These are phyloP conservation scores for Suhomyces bribrorum DNA, from an alignment of 1,139 yeast species.

Conservation along the genomic window DNA sequence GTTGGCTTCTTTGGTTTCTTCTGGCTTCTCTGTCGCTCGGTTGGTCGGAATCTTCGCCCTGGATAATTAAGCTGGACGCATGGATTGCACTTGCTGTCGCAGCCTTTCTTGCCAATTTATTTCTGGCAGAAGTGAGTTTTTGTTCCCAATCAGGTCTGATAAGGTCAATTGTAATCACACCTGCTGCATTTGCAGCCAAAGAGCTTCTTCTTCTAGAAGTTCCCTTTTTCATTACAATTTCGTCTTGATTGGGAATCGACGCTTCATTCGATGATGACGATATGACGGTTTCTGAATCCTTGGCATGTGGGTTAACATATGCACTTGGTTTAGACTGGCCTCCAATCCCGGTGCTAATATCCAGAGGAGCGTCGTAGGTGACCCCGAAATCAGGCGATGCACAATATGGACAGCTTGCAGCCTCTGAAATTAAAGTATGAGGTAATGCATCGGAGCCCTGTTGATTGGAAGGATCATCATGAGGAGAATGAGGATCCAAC, in stretches of 20 bases:
- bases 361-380: conserved; percentile 65
- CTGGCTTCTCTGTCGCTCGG: conserved; percentile 12
- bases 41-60: conserved; percentile 24
- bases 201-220: conserved; percentile 37
- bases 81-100: conserved; percentile 96
- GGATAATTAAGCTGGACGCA: conserved; percentile 65
- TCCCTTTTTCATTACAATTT: conserved; percentile 2
- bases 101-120: conserved; percentile 77
- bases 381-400: conserved; percentile 87
- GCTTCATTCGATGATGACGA: conserved; percentile 13
- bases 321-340: conserved; percentile 30
- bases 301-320: conserved; percentile 14
- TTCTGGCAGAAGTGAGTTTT: conserved; percentile 68
- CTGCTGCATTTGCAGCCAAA: conserved; percentile 59
- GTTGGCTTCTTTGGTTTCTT: conserved; percentile 13
- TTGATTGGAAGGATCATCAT: conserved; percentile 49
- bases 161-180: conserved; percentile 73
- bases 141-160: conserved; percentile 93
- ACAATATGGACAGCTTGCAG: conserved; percentile 92
- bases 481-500: conserved; percentile 93
- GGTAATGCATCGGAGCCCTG: conserved; percentile 41
- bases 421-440: conserved; percentile 74
- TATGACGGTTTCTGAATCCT: conserved; percentile 15
- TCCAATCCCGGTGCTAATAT: conserved; percentile 55
- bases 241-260: conserved; percentile 1